Evolutionary conservation across 169 alveolate species (phyloP).

Genomic region (Plasmodium sp.): DNA sequence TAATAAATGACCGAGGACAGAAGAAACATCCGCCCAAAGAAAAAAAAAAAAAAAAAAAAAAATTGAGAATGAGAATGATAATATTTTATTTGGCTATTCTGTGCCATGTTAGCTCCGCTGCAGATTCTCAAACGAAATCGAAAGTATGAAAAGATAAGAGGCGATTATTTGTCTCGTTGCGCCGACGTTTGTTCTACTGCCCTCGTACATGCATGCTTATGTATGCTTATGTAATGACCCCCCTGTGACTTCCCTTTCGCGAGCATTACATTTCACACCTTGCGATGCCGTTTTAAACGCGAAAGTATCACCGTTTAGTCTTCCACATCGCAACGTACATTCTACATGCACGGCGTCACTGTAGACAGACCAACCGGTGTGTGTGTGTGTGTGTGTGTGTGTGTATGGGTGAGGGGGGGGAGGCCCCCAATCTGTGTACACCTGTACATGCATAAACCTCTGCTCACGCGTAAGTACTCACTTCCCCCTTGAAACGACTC

Average conservation of each 20-base stretch:
- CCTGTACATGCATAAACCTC: neutral
- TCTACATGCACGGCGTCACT: neutral
- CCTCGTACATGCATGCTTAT: neutral
- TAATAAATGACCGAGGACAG: conserved; percentile 11
- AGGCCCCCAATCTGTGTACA: neutral
- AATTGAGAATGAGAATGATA: conserved; percentile 23
- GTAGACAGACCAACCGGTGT: neutral
- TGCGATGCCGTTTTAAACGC: neutral
- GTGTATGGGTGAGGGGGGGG: neutral
- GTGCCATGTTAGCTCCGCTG: conserved; percentile 33
- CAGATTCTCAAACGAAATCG: conserved; percentile 29
- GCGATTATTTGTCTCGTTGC: conserved; percentile 23
- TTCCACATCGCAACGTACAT: neutral
- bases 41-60: conserved; percentile 3
- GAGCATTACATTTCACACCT: neutral
- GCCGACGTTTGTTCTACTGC: neutral
- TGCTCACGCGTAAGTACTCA: neutral
- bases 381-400: neutral
- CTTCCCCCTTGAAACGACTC: neutral
- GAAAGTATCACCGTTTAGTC: neutral
- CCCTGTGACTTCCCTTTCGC: neutral
- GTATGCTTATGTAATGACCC: neutral
- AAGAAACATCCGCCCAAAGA: neutral
- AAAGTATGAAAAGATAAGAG: conserved; percentile 63
- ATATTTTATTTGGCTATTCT: conserved; percentile 47